phyloP scores from a whole-genome alignment of 176 grass and related monocot genomes.

The Aegilops sharonensis region DNA sequence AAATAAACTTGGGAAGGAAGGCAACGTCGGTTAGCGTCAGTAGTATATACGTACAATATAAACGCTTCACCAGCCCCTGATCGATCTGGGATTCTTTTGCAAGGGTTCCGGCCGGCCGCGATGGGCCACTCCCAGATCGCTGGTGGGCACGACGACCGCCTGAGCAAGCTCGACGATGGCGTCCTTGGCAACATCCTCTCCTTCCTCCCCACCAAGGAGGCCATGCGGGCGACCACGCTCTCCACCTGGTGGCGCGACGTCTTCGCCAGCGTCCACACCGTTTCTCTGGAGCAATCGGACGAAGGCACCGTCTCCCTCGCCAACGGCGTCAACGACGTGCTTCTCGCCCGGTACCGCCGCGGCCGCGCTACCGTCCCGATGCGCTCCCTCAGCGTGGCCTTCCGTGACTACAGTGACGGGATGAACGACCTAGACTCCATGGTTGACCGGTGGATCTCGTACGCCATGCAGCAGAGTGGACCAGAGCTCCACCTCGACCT shows the following conservation, averaged over 20 bases:
- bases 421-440: neutral
- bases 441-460: neutral
- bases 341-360: neutral
- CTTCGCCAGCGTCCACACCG: conserved; percentile 11
- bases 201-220: neutral
- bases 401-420: neutral
- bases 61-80: no score
- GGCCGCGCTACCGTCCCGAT: neutral
- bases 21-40: no score
- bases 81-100: neutral
- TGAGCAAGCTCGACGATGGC: neutral
- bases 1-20: no score
- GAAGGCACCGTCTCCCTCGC: neutral
- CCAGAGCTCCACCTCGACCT: conserved; percentile 3
- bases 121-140: neutral
- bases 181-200: conserved; percentile 23
- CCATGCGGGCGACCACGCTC: neutral
- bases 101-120: neutral
- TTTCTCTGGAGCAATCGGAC: neutral
- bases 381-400: conserved; percentile 1
- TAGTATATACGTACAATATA: no score
- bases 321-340: neutral
- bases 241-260: conserved; percentile 11
- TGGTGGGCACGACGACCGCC: neutral
- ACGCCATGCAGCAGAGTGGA: neutral